phyloP scores from a whole-genome alignment of 495 filamentous ascomycete species.

The Daldinia decipiens region DNA sequence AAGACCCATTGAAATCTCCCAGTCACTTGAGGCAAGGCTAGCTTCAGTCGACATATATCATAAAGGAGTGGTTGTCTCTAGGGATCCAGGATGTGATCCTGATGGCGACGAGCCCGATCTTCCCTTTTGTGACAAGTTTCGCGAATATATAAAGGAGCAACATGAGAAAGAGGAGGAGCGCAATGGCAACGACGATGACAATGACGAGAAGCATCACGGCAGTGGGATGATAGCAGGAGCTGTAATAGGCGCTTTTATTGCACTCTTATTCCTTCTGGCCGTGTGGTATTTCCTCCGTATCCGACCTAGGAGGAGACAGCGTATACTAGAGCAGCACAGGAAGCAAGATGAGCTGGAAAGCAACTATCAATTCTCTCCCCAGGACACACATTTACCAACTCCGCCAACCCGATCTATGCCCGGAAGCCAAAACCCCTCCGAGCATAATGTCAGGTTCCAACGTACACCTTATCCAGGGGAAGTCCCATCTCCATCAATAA shows the following conservation, averaged over 20 bases:
- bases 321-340: neutral
- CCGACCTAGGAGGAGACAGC: constrained; percentile 35
- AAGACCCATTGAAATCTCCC: constrained; percentile 1
- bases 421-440: constrained; percentile 8
- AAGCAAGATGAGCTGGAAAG: constrained; percentile 38
- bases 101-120: neutral
- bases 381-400: constrained; percentile 1
- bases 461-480: constrained; percentile 27
- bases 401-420: neutral
- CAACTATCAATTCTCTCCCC: constrained; percentile 15
- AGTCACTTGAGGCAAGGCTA: constrained; percentile 10
- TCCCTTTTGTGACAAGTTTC: neutral
- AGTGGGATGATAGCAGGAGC: constrained; percentile 17
- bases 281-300: constrained; percentile 38
- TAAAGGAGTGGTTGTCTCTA: neutral
- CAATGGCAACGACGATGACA: constrained; percentile 2
- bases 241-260: constrained; percentile 29
- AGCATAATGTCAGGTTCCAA: constrained; percentile 22
- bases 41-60: neutral
- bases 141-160: neutral
- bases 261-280: constrained; percentile 16
- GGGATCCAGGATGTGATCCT: constrained; percentile 11
- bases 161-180: neutral
- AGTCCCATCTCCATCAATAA: constrained; percentile 32
- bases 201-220: neutral